Percentiles rank a stretch among this genome's conserved stretches.
phyloP scores from a whole-genome alignment of 1,139 yeast genomes.

The Suhomyces taliae region DNA sequence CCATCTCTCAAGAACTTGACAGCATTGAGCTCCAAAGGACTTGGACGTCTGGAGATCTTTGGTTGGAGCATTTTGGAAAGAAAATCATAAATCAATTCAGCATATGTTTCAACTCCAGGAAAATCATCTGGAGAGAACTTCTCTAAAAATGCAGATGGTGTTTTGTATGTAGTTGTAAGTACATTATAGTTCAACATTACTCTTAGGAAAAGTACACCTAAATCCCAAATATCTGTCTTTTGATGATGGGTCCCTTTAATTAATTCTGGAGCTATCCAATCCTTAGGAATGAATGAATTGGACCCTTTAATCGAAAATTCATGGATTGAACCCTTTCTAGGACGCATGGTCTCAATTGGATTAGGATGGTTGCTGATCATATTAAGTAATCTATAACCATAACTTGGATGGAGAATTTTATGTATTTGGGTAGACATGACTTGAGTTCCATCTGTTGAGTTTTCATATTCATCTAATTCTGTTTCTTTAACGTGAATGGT shows the following conservation, averaged over 20 bases:
- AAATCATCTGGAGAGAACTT: conserved; percentile 36
- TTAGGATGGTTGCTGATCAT: conserved; percentile 59
- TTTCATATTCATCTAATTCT: conserved; percentile 9
- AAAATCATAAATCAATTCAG: conserved; percentile 57
- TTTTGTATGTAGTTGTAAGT: conserved; percentile 48
- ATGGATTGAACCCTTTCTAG: conserved; percentile 3
- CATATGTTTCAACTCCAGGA: conserved; percentile 33
- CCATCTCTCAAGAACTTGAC: conserved; percentile 78
- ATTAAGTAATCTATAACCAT: conserved; percentile 63
- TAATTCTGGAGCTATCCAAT: conserved; percentile 83
- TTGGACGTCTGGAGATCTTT: conserved; percentile 71
- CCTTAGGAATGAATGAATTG: conserved; percentile 23
- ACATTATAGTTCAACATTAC: conserved; percentile 59
- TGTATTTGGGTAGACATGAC: conserved; percentile 34
- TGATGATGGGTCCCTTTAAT: conserved; percentile 53
- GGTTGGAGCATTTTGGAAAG: conserved; percentile 62
- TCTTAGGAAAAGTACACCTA: conserved; percentile 77
- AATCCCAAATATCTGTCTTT: conserved; percentile 90
- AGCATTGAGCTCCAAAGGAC: conserved; percentile 82
- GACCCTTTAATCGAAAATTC: conserved; percentile 9
- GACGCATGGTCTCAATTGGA: conserved; percentile 3
- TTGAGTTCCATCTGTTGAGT: conserved; percentile 5
- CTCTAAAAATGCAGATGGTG: conserved; percentile 63
- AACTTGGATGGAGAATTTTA: conserved; percentile 67
- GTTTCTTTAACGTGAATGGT: conserved; percentile 45